Base-by-base conservation (phyloP, 495 filamentous ascomycete species). In the Penicillium coffeae region DNA sequence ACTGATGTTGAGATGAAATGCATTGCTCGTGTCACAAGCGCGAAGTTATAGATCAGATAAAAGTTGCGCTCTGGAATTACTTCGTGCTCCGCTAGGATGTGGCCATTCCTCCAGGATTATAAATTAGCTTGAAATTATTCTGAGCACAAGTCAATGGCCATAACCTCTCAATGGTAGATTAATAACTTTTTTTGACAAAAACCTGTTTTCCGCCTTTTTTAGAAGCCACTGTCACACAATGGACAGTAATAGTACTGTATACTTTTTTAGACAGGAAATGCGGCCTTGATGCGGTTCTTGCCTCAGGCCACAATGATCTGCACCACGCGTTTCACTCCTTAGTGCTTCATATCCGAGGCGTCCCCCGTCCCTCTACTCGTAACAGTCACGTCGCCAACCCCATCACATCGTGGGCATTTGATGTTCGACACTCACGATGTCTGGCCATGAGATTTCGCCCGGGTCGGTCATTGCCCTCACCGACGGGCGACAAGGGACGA, bases 1-100 rank as follows among this genome's bases (percentile, higher is more conserved):
- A 80, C 83, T 3, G 83, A 87, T 67, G 83, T 89, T 5, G 85
- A 88, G 68, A 86, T 89, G 56, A 83, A 88, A 62, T 86, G 81
- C 21, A 50, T 51, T 34, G 52, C 52, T 3, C 47, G 47, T 21
- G 40, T 55, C 16, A 25, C 15, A 21, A 41, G 21, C 5, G 8
- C 14, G 5, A 39, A 20, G n/a, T n/a, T n/a, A n/a, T n/a, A n/a
- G n/a, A n/a, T n/a, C n/a, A n/a, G n/a, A n/a, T n/a, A n/a, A n/a
- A n/a, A n/a, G n/a, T n/a, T n/a, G n/a, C n/a, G n/a, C n/a, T n/a
- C n/a, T n/a, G n/a, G n/a, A n/a, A n/a, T n/a, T n/a, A n/a, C n/a
- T n/a, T n/a, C n/a, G n/a, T n/a, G n/a, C n/a, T n/a, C n/a, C n/a
- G n/a, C n/a, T n/a, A n/a, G n/a, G n/a, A n/a, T n/a, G n/a, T n/a